Evolutionary conservation across 306 rosid species (phyloP).

Genomic region (Inga oerstediana): DNA sequence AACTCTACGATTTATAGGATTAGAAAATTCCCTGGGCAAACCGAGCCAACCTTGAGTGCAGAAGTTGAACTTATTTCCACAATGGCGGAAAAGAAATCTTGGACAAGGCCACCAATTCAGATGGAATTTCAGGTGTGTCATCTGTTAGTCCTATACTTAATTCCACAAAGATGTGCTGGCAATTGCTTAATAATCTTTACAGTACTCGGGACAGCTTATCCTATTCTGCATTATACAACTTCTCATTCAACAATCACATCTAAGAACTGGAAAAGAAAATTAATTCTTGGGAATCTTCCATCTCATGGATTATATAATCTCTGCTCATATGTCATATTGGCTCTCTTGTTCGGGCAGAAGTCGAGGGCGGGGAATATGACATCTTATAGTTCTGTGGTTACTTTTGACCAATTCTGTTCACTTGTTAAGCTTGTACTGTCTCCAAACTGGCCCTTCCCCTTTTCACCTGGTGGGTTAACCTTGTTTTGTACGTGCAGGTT

Average conservation of each 20-base stretch:
- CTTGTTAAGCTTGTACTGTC: conserved; percentile 1
- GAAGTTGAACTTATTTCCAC: conserved; percentile 98
- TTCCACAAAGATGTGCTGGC: conserved; percentile 5
- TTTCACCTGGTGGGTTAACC: background rate
- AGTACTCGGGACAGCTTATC: conserved; percentile 1
- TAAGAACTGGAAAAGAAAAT: conserved; percentile 14
- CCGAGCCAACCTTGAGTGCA: conserved; percentile 97
- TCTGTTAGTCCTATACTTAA: conserved; percentile 15
- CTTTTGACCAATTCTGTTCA: background rate
- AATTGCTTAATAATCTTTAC: background rate
- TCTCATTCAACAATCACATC: background rate
- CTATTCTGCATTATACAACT: conserved; percentile 2
- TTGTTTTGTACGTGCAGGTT: conserved; percentile 47
- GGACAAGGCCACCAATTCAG: conserved; percentile 98
- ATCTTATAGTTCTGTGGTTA: background rate
- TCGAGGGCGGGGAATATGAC: background rate
- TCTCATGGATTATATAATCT: background rate
- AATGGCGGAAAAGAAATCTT: conserved; percentile 87
- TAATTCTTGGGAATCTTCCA: conserved; percentile 13
- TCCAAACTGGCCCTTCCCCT: background rate
- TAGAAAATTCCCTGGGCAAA: conserved; percentile 94
- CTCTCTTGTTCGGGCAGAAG: background rate
- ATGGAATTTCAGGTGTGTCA: conserved; percentile 95
- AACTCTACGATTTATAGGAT: conserved; percentile 50
- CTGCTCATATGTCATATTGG: background rate